Conservation (phyloP, 2,329 filamentous ascomycete species). For the Tolypocladium nubicola region DNA sequence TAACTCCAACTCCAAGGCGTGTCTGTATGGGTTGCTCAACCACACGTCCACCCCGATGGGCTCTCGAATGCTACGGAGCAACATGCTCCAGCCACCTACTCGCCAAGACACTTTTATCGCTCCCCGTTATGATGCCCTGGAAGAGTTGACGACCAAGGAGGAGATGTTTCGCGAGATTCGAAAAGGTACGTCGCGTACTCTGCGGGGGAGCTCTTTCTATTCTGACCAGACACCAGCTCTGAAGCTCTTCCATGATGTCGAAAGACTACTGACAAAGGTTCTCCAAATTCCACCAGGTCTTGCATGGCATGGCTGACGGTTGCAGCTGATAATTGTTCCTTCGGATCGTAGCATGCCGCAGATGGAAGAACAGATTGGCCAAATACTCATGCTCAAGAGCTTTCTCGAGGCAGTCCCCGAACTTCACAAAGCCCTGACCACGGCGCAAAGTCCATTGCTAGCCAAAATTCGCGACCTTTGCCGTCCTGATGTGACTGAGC, state of each 20-base stretch:
- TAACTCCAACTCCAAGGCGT: slow-evolving; percentile 67
- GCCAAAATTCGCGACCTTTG: slow-evolving; percentile 61
- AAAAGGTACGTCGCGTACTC: slow-evolving; percentile 37
- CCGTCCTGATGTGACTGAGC: slow-evolving; percentile 46
- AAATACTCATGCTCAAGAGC: slow-evolving; percentile 76
- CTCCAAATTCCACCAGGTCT: no score
- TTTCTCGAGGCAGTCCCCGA: slow-evolving; percentile 61
- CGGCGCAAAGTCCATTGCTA: slow-evolving; percentile 54
- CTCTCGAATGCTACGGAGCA: slow-evolving; percentile 68
- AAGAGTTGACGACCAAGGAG: slow-evolving; percentile 72
- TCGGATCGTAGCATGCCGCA: slow-evolving; percentile 53
- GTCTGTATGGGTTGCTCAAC: slow-evolving; percentile 77
- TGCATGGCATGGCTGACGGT: not conserved
- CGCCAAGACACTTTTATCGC: slow-evolving; percentile 51
- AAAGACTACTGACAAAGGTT: slow-evolving; percentile 65
- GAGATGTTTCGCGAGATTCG: slow-evolving; percentile 74
- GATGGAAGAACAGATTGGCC: slow-evolving; percentile 74
- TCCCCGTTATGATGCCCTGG: slow-evolving; percentile 69
- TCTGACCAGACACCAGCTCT: slow-evolving; percentile 39
- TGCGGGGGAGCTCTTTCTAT: not conserved
- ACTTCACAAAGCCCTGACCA: slow-evolving; percentile 56
- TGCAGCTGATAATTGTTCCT: slow-evolving; percentile 65
- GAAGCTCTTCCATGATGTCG: slow-evolving; percentile 65
- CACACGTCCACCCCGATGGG: slow-evolving; percentile 85
- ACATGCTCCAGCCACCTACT: slow-evolving; percentile 81